Evolutionary conservation across 2,329 filamentous ascomycete species (phyloP).

Genomic region (Penicillium sp.): DNA sequence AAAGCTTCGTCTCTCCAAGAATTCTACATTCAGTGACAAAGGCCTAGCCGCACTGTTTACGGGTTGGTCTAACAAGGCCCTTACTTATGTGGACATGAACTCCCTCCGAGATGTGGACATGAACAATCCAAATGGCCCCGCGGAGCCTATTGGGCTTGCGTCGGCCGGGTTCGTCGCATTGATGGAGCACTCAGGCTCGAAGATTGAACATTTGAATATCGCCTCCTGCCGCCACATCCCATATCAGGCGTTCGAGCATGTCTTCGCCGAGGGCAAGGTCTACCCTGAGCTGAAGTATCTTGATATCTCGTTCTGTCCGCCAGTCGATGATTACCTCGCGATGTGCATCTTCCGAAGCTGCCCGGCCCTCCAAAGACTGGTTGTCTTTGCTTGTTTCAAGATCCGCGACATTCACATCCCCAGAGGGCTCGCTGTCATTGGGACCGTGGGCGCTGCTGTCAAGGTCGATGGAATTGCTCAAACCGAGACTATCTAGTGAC

Average conservation of each 20-base stretch:
- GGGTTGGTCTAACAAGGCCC: slow-evolving; percentile 71
- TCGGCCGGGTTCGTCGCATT: slow-evolving; percentile 75
- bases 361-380: slow-evolving; percentile 54
- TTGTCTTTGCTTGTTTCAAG: slow-evolving; percentile 65
- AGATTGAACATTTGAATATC: slow-evolving; percentile 71
- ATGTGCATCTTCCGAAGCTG: slow-evolving; percentile 49
- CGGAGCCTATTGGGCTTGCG: slow-evolving; percentile 70
- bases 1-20: slow-evolving; percentile 82
- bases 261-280: slow-evolving; percentile 63
- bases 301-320: slow-evolving; percentile 69
- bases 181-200: slow-evolving; percentile 77
- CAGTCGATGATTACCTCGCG: slow-evolving; percentile 48
- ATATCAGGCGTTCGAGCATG: slow-evolving; percentile 69
- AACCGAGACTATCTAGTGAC: slow-evolving; percentile 5
- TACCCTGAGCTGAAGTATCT: slow-evolving; percentile 72
- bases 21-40: slow-evolving; percentile 72
- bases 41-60: slow-evolving; percentile 74
- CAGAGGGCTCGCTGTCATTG: slow-evolving; percentile 60
- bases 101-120: slow-evolving; percentile 78
- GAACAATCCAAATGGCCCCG: slow-evolving; percentile 63
- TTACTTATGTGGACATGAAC: slow-evolving; percentile 73
- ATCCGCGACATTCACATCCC: slow-evolving; percentile 60
- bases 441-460: slow-evolving; percentile 32
- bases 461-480: slow-evolving; percentile 19
- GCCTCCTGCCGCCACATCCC: slow-evolving; percentile 82